A percentile compares a stretch with the other conserved stretches of the same genome.
Conservation (phyloP, 345 rosid genomes). For the Triadica sebifera region DNA sequence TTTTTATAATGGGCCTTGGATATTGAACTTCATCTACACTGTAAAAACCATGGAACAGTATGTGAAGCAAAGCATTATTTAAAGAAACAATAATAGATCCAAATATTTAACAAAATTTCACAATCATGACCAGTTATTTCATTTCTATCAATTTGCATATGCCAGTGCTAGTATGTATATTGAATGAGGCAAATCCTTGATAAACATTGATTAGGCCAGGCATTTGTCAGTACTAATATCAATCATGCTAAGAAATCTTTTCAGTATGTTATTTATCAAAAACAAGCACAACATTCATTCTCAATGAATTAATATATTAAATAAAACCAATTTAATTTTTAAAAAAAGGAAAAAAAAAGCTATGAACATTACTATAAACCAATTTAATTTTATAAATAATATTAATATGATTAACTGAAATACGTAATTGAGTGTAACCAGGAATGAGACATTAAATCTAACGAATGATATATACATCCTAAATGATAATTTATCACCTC, state of each 20-base stretch:
- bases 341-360: no score
- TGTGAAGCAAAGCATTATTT: neutral
- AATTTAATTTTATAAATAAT: no score
- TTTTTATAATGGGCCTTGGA: conserved; percentile 39
- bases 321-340: no score
- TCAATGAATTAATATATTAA: no score
- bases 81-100: neutral
- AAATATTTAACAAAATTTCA: neutral
- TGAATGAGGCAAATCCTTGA: neutral
- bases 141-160: neutral
- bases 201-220: neutral
- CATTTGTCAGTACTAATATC: neutral
- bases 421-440: neutral
- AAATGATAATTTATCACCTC: neutral
- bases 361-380: no score
- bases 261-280: neutral
- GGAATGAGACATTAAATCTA: no score
- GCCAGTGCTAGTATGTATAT: neutral
- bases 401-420: neutral
- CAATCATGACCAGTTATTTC: neutral
- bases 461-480: no score
- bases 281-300: neutral
- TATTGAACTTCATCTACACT: conserved; percentile 70
- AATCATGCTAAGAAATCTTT: neutral
- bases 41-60: conserved; percentile 13